phyloP scores from a whole-genome alignment of 2,329 filamentous ascomycete genomes.

The Cercospora brassicicola region DNA sequence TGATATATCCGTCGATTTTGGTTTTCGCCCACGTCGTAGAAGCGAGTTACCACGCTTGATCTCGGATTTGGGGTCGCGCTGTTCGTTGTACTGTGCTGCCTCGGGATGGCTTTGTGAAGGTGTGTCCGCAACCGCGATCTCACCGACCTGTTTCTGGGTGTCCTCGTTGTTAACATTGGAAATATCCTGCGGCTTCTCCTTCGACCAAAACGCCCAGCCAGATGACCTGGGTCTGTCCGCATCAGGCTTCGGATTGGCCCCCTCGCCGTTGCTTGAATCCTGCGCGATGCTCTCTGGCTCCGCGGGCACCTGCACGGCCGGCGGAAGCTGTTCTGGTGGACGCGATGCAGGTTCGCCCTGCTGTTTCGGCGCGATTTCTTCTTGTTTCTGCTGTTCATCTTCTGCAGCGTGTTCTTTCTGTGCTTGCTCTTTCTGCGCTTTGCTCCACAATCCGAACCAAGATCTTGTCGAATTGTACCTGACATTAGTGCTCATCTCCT shows the following conservation, averaged over 20 bases:
- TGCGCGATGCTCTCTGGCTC: conserved; percentile 15
- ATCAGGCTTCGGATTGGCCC: conserved; percentile 7
- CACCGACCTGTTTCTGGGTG: conserved; percentile 57
- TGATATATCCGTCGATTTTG: conserved; percentile 27
- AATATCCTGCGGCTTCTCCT: conserved; percentile 50
- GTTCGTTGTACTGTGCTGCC: conserved; percentile 51
- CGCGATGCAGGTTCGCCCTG: conserved; percentile 14
- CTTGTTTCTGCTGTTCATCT: conserved; percentile 28
- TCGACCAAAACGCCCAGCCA: conserved; percentile 81
- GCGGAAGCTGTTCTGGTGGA: background rate
- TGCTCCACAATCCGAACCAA: conserved; percentile 55
- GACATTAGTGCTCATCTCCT: conserved; percentile 27
- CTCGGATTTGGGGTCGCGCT: conserved; percentile 23
- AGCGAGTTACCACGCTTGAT: conserved; percentile 29
- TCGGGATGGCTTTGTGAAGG: conserved; percentile 53
- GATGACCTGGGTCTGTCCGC: conserved; percentile 49
- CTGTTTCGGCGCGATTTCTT: conserved; percentile 1
- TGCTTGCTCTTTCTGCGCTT: conserved; percentile 45
- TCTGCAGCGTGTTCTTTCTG: conserved; percentile 44
- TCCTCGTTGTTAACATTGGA: conserved; percentile 54
- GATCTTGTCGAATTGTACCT: conserved; percentile 35
- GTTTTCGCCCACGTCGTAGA: conserved; percentile 29
- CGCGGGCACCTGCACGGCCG: conserved; percentile 21
- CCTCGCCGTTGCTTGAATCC: conserved; percentile 6
- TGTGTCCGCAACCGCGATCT: conserved; percentile 53